Evolutionary conservation across 345 rosid species (phyloP), one percentile per base, ranked within the genome.

Genomic region (Murraya koenigii): DNA sequence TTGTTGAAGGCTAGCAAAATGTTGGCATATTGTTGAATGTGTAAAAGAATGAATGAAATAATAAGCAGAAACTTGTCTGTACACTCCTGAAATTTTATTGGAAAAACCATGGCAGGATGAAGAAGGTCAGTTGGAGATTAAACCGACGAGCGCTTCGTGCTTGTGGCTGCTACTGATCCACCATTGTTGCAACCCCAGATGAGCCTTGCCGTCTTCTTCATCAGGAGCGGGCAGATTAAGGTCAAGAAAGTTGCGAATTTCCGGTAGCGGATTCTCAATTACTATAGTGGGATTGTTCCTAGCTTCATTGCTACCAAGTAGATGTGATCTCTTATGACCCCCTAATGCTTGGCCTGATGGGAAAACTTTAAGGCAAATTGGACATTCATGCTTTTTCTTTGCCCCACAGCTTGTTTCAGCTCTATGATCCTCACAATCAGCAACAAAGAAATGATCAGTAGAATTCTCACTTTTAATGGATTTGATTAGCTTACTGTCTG

Each of bases 331-430:
- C 85, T 90, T 92, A 74, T 91, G 97, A 66, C 98, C 98, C 0
- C 97, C 96, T 68, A 94, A 80, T 13, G 98, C 97, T 80, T 94
- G 98, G 41, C 98, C 98, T 67, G 92, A 78, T 7, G 86, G 86
- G 77, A 92, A 94, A 36, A 90, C 91, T 62, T 80, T 85, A 2
- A 86, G 82, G 82, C 98, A 91, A 69, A 92, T 81, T 47, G 92
- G 87, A 70, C 98, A 94, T 36, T 75, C 81, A 72, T 94, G 97
- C 11, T 47, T 75, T 86, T 83, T 73, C 76, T 75, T 82, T 69
- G 64, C 49, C 36, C 56, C 83, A 68, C 41, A 39, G 49, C 65
- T 81, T 23, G 71, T 76, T 75, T 74, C 84, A 30, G 76, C 69
- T 49, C 54, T 82, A 6, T 52, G 56, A 15, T 72, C 75, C 36